phyloP scores from a whole-genome alignment of 2,329 filamentous ascomycete genomes.

The Ustulina deusta region DNA sequence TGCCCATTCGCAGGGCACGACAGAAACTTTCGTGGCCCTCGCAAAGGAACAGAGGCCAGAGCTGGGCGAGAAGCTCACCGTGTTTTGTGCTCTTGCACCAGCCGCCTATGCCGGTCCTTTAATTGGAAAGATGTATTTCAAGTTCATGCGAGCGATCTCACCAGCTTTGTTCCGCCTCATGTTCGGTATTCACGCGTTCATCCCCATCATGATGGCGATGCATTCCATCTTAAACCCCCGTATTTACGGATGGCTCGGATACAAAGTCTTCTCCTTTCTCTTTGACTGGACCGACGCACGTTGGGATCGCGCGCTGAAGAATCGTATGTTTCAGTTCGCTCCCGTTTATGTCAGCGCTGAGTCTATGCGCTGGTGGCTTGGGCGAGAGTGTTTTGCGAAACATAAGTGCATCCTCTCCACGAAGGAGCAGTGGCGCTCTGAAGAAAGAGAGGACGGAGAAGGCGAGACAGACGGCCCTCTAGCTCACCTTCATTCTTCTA shows the following conservation, averaged over 20 bases:
- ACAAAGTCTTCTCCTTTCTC: slow-evolving; percentile 88
- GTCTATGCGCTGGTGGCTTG: slow-evolving; percentile 96
- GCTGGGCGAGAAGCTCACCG: slow-evolving; percentile 82
- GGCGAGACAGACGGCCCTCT: slow-evolving; percentile 61
- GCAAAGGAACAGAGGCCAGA: slow-evolving; percentile 92
- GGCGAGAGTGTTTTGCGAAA: slow-evolving; percentile 80
- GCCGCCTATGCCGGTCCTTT: slow-evolving; percentile 90
- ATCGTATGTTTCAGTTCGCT: slow-evolving; percentile 91
- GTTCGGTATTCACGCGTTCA: slow-evolving; percentile 94
- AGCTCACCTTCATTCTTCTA: slow-evolving; percentile 49
- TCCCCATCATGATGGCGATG: slow-evolving; percentile 92
- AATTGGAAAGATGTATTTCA: slow-evolving; percentile 89
- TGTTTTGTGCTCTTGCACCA: slow-evolving; percentile 91
- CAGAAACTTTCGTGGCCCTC: slow-evolving; percentile 86
- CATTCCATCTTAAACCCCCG: slow-evolving; percentile 73
- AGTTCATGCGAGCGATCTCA: slow-evolving; percentile 86
- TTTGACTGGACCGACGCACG: slow-evolving; percentile 88
- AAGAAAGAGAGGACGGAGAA: slow-evolving; percentile 72
- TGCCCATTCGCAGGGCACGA: slow-evolving; percentile 91
- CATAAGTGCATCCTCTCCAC: slow-evolving; percentile 91
- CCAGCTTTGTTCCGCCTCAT: slow-evolving; percentile 81
- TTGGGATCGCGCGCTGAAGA: slow-evolving; percentile 83
- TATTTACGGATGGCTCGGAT: slow-evolving; percentile 85
- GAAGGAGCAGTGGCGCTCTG: slow-evolving; percentile 72
- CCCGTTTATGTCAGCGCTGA: slow-evolving; percentile 92